Evolutionary conservation across 108 stramenopile genomes (phyloP).

Genomic region (Aurantiochytrium sp.): DNA sequence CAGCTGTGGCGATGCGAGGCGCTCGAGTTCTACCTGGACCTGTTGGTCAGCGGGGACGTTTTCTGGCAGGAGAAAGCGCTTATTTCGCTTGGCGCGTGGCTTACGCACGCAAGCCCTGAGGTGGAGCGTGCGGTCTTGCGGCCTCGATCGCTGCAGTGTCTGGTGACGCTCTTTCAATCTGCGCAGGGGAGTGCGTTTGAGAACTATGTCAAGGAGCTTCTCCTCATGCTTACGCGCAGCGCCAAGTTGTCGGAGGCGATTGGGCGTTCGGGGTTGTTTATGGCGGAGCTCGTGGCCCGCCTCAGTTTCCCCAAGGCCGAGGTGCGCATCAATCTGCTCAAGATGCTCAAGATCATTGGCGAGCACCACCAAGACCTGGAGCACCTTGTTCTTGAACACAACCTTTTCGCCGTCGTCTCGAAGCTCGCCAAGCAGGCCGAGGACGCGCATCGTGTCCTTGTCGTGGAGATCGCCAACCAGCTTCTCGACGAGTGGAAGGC

Average conservation of each 20-base stretch:
- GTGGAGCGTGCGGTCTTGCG: background rate
- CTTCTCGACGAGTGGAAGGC: conserved; percentile 10
- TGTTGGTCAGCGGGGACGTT: background rate
- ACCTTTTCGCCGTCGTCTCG: background rate
- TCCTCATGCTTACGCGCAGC: background rate
- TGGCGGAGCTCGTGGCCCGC: background rate
- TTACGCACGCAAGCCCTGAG: background rate
- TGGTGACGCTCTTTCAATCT: conserved; percentile 6
- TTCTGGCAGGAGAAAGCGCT: conserved; percentile 11
- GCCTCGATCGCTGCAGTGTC: background rate
- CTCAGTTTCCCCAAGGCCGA: conserved; percentile 15
- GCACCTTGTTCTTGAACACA: conserved; percentile 1
- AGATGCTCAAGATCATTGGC: conserved; percentile 10
- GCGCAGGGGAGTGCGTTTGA: background rate
- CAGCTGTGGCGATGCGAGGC: conserved; percentile 18
- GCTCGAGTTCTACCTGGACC: conserved; percentile 11
- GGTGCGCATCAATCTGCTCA: conserved; percentile 11
- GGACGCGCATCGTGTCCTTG: background rate
- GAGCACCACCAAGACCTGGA: conserved; percentile 19
- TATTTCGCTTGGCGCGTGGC: conserved; percentile 14
- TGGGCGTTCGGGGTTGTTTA: background rate
- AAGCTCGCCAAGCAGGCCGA: conserved; percentile 12
- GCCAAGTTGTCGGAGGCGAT: background rate
- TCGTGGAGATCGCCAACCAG: conserved; percentile 9
- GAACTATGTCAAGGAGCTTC: conserved; percentile 9